Conservation (phyloP, 306 rosid genomes). For the Gynostemma pentaphyllum region DNA sequence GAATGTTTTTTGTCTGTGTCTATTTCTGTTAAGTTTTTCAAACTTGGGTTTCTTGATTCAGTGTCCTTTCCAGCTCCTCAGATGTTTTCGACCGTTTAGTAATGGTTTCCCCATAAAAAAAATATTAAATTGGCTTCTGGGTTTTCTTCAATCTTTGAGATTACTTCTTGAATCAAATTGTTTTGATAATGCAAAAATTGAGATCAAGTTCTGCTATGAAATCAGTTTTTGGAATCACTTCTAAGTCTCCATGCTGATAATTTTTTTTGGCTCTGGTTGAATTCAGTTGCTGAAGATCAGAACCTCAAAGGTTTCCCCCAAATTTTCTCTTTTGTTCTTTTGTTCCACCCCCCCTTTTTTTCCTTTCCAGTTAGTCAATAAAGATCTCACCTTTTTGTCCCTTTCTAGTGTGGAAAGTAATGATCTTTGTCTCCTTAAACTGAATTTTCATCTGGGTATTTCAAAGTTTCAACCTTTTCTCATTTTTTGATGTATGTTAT, state of each 20-base stretch:
- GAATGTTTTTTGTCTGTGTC: constrained; percentile 30
- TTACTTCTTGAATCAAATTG: constrained; percentile 24
- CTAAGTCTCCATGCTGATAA: neutral
- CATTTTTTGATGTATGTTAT: neutral
- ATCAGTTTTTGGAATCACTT: constrained; percentile 16
- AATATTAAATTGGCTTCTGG: constrained; percentile 5
- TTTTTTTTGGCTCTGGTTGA: neutral
- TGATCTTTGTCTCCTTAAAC: constrained; percentile 7
- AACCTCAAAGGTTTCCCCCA: constrained; percentile 61
- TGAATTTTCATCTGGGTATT: neutral
- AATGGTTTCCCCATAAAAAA: constrained; percentile 17
- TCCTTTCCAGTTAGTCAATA: constrained; percentile 20
- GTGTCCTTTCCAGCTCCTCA: neutral
- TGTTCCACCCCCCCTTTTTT: too few relatives aligned
- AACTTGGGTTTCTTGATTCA: neutral
- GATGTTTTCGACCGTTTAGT: constrained; percentile 12
- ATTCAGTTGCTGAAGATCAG: constrained; percentile 41
- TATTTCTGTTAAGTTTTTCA: constrained; percentile 11
- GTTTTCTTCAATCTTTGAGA: neutral
- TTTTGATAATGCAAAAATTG: constrained; percentile 13
- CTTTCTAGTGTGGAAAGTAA: constrained; percentile 8
- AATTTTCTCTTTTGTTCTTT: constrained; percentile 10
- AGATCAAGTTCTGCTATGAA: constrained; percentile 21
- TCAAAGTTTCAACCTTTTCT: neutral
- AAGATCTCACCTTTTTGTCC: constrained; percentile 16